A percentile compares a stretch with the other conserved stretches of the same genome.
phyloP scores from a whole-genome alignment of 192 early-diverging fungal species.

The Coemansia sp. region DNA sequence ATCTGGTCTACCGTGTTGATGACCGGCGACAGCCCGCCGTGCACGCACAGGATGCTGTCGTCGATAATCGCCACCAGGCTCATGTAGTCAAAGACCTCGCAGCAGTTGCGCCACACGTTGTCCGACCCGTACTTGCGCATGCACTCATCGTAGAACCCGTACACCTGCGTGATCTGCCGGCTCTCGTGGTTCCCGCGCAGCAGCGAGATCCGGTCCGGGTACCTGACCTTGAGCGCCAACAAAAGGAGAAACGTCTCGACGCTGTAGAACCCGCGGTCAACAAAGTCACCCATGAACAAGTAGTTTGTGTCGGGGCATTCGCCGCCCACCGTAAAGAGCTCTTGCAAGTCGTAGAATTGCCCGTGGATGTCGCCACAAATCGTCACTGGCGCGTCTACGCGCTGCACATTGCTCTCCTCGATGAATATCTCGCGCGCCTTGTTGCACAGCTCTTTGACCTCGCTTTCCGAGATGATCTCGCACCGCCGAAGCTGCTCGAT shows the following conservation, averaged over 20 bases:
- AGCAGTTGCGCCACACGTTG: conserved; percentile 97
- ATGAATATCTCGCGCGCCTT: conserved; percentile 95
- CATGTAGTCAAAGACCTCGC: conserved; percentile 96
- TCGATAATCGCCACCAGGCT: conserved; percentile 93
- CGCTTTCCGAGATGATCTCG: conserved; percentile 87
- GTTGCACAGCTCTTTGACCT: conserved; percentile 91
- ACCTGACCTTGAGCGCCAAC: conserved; percentile 88
- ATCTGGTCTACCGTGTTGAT: conserved; percentile 96
- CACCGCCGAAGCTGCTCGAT: conserved; percentile 88
- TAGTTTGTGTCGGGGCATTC: conserved; percentile 97
- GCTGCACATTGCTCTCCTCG: conserved; percentile 95
- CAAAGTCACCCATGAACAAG: conserved; percentile 97
- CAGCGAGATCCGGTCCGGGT: conserved; percentile 90
- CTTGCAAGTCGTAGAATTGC: conserved; percentile 94
- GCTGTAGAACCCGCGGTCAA: conserved; percentile 93
- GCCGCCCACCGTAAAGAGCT: conserved; percentile 91
- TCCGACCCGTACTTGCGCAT: conserved; percentile 93
- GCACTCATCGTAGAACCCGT: conserved; percentile 98
- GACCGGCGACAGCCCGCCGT: conserved; percentile 90
- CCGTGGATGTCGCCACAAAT: conserved; percentile 97
- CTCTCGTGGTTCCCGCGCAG: conserved; percentile 94
- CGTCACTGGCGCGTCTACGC: conserved; percentile 93
- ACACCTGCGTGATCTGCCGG: conserved; percentile 96
- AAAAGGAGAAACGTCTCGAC: conserved; percentile 97
- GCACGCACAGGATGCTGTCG: conserved; percentile 92